Percentiles rank a stretch among this genome's conserved stretches.
Conservation (phyloP, 208 protist species). For the Trypanosomatidae sp. region DNA sequence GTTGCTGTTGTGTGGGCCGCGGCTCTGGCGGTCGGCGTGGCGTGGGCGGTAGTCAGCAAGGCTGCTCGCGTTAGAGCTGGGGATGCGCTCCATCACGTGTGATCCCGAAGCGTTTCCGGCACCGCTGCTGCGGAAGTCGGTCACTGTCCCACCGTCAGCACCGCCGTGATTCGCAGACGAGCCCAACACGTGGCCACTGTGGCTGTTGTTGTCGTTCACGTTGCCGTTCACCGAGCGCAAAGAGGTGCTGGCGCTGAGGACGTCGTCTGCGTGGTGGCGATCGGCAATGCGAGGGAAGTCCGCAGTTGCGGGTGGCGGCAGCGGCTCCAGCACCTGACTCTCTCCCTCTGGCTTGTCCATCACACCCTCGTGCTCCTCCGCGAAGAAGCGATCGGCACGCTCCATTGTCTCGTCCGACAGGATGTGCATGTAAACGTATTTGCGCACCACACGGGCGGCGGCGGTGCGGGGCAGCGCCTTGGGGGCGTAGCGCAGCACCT, state of each 20-base stretch:
- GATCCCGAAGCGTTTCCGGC: neutral
- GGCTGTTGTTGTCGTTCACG: no score
- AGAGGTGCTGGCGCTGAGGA: constrained; percentile 15
- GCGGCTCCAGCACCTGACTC: neutral
- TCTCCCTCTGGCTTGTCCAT: constrained; percentile 13
- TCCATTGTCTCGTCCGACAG: constrained; percentile 59
- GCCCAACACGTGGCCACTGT: no score
- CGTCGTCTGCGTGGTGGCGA: constrained; percentile 9
- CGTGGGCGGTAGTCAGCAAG: constrained; percentile 10
- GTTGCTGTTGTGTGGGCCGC: neutral
- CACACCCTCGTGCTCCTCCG: constrained; percentile 13
- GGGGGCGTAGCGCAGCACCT: constrained; percentile 29
- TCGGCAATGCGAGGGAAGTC: constrained; percentile 20
- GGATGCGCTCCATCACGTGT: constrained; percentile 2
- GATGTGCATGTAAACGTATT: constrained; percentile 41
- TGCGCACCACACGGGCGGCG: constrained; percentile 37
- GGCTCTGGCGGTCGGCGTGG: neutral
- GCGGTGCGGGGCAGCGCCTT: constrained; percentile 20
- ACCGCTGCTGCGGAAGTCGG: constrained; percentile 2
- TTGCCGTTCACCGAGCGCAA: constrained; percentile 13
- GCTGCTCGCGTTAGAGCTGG: constrained; percentile 23
- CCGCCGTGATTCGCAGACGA: neutral
- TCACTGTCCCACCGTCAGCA: no score
- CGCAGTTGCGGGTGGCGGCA: neutral
- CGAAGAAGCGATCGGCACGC: constrained; percentile 19